A percentile compares a stretch with the other conserved stretches of the same genome.
Conservation (phyloP, 352 stramenopile genomes). For the Sclerospora graminicola region DNA sequence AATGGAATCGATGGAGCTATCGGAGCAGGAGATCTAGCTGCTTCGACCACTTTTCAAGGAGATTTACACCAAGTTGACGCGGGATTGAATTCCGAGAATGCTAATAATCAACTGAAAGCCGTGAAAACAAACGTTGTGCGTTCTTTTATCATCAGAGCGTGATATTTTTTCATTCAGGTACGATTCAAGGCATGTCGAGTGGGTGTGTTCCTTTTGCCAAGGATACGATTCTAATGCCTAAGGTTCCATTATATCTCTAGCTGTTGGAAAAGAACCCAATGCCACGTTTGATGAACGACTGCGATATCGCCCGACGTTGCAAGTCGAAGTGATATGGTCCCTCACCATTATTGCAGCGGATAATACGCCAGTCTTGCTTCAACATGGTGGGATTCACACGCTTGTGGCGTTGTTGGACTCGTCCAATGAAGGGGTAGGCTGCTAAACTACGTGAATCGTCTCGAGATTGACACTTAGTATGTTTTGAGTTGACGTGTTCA, state of each 20-base stretch:
- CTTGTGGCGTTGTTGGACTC: conserved; percentile 87
- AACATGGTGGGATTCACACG: conserved; percentile 87
- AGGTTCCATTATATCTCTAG: conserved; percentile 29
- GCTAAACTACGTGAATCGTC: conserved; percentile 5
- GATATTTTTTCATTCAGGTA: conserved; percentile 83
- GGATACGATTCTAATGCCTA: too few species aligned
- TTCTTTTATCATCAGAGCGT: conserved; percentile 72
- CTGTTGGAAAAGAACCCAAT: conserved; percentile 87
- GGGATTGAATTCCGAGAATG: conserved; percentile 72
- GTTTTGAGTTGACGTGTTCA: conserved; percentile 20
- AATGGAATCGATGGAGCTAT: conserved; percentile 26
- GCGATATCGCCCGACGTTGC: conserved; percentile 66
- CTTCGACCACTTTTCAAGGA: conserved; percentile 62
- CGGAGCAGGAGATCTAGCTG: conserved; percentile 18
- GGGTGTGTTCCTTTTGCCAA: too few species aligned
- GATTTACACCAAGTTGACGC: conserved; percentile 77
- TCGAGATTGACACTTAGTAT: conserved; percentile 14
- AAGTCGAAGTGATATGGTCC: conserved; percentile 91
- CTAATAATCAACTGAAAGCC: conserved; percentile 70
- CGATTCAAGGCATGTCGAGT: conserved; percentile 2
- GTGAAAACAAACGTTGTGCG: conserved; percentile 81
- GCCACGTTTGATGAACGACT: conserved; percentile 73
- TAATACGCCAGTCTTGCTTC: conserved; percentile 87
- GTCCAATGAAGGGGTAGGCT: conserved; percentile 81
- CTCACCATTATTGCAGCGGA: conserved; percentile 94